Conservation (phyloP, 78 protist species). For the Polysphondylium violaceum region DNA sequence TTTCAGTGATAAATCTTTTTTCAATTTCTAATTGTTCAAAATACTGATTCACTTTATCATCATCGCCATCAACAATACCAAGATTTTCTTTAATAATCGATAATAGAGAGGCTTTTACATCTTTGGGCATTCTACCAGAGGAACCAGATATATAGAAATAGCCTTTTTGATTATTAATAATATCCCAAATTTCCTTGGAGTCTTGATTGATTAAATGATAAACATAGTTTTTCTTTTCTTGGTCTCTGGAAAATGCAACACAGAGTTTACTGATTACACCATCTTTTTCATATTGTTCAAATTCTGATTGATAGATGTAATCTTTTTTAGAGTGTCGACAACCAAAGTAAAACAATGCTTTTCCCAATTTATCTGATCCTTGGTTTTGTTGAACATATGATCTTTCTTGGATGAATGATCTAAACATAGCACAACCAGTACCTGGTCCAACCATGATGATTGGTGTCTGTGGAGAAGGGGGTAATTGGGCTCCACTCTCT, state of each 20-base stretch:
- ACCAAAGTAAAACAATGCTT: constrained; percentile 79
- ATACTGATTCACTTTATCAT: constrained; percentile 38
- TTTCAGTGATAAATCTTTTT: constrained; percentile 63
- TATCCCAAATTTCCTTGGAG: constrained; percentile 41
- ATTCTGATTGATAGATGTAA: constrained; percentile 68
- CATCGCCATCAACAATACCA: neutral
- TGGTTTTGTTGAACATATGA: neutral
- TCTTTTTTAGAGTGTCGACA: constrained; percentile 46
- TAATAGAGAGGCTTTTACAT: constrained; percentile 58
- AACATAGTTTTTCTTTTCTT: constrained; percentile 61
- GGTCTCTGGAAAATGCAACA: constrained; percentile 72
- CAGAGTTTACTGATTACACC: constrained; percentile 5
- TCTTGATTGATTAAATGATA: constrained; percentile 41
- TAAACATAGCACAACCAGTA: constrained; percentile 83
- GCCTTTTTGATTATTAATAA: constrained; percentile 31
- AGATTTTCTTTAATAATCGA: constrained; percentile 64
- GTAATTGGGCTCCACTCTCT: constrained; percentile 55
- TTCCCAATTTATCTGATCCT: constrained; percentile 8
- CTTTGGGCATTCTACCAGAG: constrained; percentile 81
- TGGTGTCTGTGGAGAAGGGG: constrained; percentile 40
- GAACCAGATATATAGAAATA: constrained; percentile 79
- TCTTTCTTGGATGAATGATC: constrained; percentile 80
- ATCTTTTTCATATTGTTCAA: constrained; percentile 18
- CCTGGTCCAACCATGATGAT: constrained; percentile 87
- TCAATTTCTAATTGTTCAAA: constrained; percentile 51